Evolutionary conservation across 202 grass and related monocot genomes (phyloP).

Genomic region (Bolboschoenoplectus hybrid): DNA sequence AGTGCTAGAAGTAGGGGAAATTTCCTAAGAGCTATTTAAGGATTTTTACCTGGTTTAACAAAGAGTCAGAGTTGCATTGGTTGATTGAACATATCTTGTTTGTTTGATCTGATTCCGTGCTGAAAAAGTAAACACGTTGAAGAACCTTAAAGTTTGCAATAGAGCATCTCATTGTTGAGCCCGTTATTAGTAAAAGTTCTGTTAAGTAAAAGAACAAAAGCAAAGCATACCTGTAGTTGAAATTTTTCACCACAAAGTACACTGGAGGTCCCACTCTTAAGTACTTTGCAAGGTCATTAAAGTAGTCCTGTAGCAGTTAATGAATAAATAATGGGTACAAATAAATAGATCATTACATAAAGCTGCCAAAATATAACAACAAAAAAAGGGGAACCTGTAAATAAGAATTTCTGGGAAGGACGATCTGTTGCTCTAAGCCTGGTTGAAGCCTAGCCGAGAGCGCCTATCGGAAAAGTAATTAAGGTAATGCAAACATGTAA

Average conservation of each 20-base stretch:
- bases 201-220: slow-evolving; percentile 28
- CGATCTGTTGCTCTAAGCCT: slow-evolving; percentile 89
- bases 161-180: slow-evolving; percentile 6
- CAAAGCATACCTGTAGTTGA: slow-evolving; percentile 84
- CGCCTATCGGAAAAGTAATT: slow-evolving; percentile 54
- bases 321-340: slow-evolving; percentile 37
- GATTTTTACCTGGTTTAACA: slow-evolving; percentile 81
- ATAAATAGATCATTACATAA: slow-evolving; percentile 14
- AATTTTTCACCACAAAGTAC: slow-evolving; percentile 96
- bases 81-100: slow-evolving; percentile 98
- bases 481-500: slow-evolving; percentile 28
- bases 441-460: slow-evolving; percentile 82
- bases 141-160: slow-evolving; percentile 39
- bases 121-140: slow-evolving; percentile 51
- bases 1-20: slow-evolving; percentile 12
- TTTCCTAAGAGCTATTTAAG: slow-evolving; percentile 25
- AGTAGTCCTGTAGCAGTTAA: slow-evolving; percentile 69
- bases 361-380: background rate
- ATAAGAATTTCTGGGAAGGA: slow-evolving; percentile 91
- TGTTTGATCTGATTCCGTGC: slow-evolving; percentile 68
- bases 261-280: slow-evolving; percentile 93
- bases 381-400: slow-evolving; percentile 62
- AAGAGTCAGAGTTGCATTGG: slow-evolving; percentile 85
- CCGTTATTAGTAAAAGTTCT: slow-evolving; percentile 16
- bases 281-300: slow-evolving; percentile 80